Evolutionary conservation across 148 eudicot species (phyloP), one percentile per base, ranked within the genome.

Genomic region (Rhododendron henanense): DNA sequence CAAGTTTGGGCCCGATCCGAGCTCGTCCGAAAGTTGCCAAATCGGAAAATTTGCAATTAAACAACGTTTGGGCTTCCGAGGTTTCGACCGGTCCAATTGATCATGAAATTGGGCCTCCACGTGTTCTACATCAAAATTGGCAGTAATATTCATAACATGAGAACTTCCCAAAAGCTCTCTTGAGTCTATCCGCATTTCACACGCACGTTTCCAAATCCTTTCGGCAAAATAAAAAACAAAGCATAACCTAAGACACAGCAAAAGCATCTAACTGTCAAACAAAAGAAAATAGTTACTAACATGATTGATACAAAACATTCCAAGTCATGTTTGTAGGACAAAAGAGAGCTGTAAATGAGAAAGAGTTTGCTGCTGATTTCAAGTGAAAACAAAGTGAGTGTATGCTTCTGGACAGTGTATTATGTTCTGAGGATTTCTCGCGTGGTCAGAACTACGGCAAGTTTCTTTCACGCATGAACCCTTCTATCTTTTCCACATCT

Each of bases 401-500:
- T 71, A 69, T 31, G 75, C 75, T 69, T 31, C 39, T 71, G 41
- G 41, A 28, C 75, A 31, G 76, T 31, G 76, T 33, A 33, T 33
- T 14, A 33, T 33, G 39, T 71, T 71, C 19, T 33, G 39, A 71
- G 76, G 76, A 5, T 71, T 31, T 71, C 39, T 33, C 3, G 41
- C 37, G 19, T 71, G 76, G 76, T 11, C 41, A 14, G 19, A 31
- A 33, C 76, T 71, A 71, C 1, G 19, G 5, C 39, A 33, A 31
- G 76, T 71, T 71, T 33, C 76, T 71, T 71, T 71, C 76, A 14
- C 39, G 41, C 76, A 71, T 71, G 31, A 71, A 71, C 6, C 9
- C 6, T 71, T 71, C 76, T 71, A 71, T 71, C 76, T 71, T 71
- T 71, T 71, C 76, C 76, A 71, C 76, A 33, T 71, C 76, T 31